phyloP scores from a whole-genome alignment of 352 stramenopile species.

The Saprolegnia diclina region DNA sequence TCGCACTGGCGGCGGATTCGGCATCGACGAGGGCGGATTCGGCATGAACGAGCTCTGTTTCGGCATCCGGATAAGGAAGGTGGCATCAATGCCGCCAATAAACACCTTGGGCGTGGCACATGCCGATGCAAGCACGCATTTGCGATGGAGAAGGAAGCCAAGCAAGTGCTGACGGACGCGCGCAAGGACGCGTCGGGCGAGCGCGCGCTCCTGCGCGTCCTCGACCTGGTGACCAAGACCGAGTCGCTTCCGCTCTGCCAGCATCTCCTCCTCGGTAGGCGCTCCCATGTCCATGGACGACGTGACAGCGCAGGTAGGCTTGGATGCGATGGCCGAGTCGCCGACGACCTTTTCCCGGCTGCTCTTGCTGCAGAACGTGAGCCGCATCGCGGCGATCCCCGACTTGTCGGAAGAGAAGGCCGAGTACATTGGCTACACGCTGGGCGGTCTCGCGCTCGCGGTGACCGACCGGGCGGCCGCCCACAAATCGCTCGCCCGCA shows the following conservation, averaged over 20 bases:
- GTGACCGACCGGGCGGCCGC: neutral
- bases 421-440: slow-evolving; percentile 19
- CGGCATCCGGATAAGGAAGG: too few relatives aligned
- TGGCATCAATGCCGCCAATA: too few relatives aligned
- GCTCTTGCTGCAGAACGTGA: slow-evolving; percentile 12
- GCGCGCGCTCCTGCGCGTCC: slow-evolving; percentile 17
- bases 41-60: too few relatives aligned
- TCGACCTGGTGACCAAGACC: slow-evolving; percentile 18
- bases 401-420: slow-evolving; percentile 13
- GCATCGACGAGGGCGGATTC: slow-evolving; percentile 4
- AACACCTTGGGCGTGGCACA: neutral
- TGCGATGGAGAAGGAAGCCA: slow-evolving; percentile 23
- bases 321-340: slow-evolving; percentile 11
- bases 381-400: slow-evolving; percentile 7
- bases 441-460: slow-evolving; percentile 1
- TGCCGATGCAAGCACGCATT: neutral
- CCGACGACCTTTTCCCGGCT: slow-evolving; percentile 7
- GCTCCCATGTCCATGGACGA: neutral
- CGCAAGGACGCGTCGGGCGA: slow-evolving; percentile 6
- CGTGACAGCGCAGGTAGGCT: neutral
- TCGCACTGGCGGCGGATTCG: slow-evolving; percentile 12
- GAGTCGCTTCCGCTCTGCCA: slow-evolving; percentile 19
- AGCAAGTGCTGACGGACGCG: slow-evolving; percentile 12
- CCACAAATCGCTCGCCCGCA: slow-evolving; percentile 17
- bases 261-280: slow-evolving; percentile 14